Percentiles rank a stretch among this genome's conserved stretches.
Conservation (phyloP, 139 green algal genomes). For the Raphidocelis subcapitata region DNA sequence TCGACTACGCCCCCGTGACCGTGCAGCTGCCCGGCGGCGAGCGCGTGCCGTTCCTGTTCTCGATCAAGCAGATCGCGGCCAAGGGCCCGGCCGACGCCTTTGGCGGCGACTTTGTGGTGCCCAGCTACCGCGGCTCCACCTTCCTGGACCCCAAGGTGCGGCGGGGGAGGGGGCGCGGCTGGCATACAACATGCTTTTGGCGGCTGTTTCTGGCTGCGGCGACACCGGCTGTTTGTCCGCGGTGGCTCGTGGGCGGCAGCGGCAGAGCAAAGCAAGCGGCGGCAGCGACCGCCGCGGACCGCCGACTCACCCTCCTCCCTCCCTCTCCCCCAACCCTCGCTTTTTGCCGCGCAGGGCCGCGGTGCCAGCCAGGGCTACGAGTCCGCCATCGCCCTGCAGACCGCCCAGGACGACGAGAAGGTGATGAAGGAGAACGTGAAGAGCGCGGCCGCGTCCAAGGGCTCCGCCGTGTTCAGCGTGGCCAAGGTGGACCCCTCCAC, state of each 20-base stretch:
- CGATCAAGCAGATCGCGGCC: constrained; percentile 94
- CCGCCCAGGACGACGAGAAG: constrained; percentile 81
- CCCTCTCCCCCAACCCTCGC: background rate
- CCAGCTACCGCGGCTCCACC: constrained; percentile 96
- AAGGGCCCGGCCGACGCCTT: constrained; percentile 89
- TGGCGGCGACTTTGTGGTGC: constrained; percentile 94
- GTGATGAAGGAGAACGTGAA: constrained; percentile 97
- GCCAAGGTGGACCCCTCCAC: constrained; percentile 89
- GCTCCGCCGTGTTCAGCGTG: constrained; percentile 88
- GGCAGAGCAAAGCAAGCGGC: too few relatives aligned
- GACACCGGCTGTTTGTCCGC: too few relatives aligned
- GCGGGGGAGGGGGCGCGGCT: too few relatives aligned
- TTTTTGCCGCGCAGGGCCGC: constrained; percentile 62
- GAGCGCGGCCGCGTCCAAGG: constrained; percentile 79
- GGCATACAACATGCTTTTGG: too few relatives aligned
- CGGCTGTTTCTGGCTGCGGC: too few relatives aligned
- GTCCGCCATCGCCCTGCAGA: constrained; percentile 95
- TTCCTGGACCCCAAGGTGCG: constrained; percentile 99
- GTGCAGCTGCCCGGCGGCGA: constrained; percentile 98
- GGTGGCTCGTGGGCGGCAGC: too few relatives aligned
- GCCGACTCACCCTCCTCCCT: too few relatives aligned
- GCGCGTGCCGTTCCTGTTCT: constrained; percentile 99
- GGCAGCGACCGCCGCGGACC: too few relatives aligned
- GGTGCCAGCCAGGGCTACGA: constrained; percentile 96
- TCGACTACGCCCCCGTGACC: constrained; percentile 97